Evolutionary conservation across 2,329 filamentous ascomycete species (phyloP), one percentile per base, ranked within the genome.

Genomic region (Iodosphaeria phyllophila): DNA sequence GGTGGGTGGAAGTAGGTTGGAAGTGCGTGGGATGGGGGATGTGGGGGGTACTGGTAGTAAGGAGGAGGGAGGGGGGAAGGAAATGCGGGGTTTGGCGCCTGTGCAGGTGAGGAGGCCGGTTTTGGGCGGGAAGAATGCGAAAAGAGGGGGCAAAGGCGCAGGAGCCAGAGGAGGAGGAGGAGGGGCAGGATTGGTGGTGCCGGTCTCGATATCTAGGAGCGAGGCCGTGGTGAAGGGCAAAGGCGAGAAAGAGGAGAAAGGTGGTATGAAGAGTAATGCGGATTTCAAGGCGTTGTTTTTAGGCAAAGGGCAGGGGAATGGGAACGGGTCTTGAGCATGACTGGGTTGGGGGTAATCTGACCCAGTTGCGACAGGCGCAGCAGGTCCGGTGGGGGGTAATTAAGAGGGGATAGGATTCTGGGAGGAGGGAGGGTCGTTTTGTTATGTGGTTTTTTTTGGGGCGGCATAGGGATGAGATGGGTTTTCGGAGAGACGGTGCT

Each of bases 241-340:
- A 6, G 28, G 22, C 6, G 27, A 33, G 12, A 28, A 32, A 3
- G 36, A 34, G 8, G 36, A 32, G 17, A 37, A 38, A 8, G 26
- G 33, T 13, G 35, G 46, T 24, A 35, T 44, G 11, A 66, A 62
- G 48, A 65, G 52, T 36, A 68, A 68, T 41, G 58, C 60, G 3
- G 63, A 68, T 37, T 68, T 68, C 35, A 66, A 60, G 42, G 58
- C 60, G n/a, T 46, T 63, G 39, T 54, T 63, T 26, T 36, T 61
- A 6, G 35, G 26, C 21, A 37, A 9, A 34, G 38, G 39, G 21
- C 27, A 25, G 6, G 27, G 30, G 14, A 18, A 8, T 25, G 26
- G 13, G 29, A 34, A 13, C 31, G 23, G 22, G 20, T 5, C 5
- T 10, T 20, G 19, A 20, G 5, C n/a, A 20, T 2, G 19, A 13